phyloP scores from a whole-genome alignment of 768 basidiomycete genomes.

The Collybiopsis luxurians region DNA sequence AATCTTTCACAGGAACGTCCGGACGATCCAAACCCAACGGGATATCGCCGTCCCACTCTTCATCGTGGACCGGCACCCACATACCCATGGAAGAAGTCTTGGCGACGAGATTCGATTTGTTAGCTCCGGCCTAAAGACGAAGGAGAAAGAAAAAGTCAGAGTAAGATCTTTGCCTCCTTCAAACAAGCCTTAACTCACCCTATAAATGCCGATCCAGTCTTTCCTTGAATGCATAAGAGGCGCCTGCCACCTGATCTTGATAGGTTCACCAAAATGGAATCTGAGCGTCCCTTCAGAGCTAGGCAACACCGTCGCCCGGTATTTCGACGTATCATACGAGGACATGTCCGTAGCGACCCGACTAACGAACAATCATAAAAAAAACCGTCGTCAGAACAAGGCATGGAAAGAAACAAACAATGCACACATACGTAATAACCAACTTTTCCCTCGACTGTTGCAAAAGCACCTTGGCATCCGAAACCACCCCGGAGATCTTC shows the following conservation, averaged over 20 bases:
- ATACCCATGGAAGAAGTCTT: slow-evolving; percentile 81
- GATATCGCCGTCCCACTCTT: slow-evolving; percentile 91
- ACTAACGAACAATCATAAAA: slow-evolving; percentile 44
- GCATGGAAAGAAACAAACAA: not conserved
- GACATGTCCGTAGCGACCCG: slow-evolving; percentile 83
- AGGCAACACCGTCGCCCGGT: slow-evolving; percentile 63
- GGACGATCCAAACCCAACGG: slow-evolving; percentile 48
- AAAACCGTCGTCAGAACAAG: too few species aligned
- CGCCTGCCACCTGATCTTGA: slow-evolving; percentile 83
- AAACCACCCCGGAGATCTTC: slow-evolving; percentile 81
- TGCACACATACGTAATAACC: slow-evolving; percentile 76
- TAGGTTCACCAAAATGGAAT: slow-evolving; percentile 91
- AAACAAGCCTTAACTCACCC: slow-evolving; percentile 38
- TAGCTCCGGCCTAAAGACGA: slow-evolving; percentile 71
- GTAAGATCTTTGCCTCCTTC: not conserved
- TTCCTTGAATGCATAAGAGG: slow-evolving; percentile 82
- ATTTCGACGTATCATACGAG: slow-evolving; percentile 76
- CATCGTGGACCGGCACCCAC: slow-evolving; percentile 90
- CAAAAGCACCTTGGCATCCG: slow-evolving; percentile 88
- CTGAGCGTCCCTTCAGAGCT: slow-evolving; percentile 48
- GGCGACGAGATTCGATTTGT: slow-evolving; percentile 80
- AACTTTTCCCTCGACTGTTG: slow-evolving; percentile 90
- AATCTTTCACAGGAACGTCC: slow-evolving; percentile 28
- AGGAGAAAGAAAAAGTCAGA: not conserved
- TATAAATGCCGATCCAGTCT: slow-evolving; percentile 96